Percentiles rank a stretch among this genome's conserved stretches.
Conservation (phyloP, 1,284 basidiomycete genomes). For the Sutorius eximius region DNA sequence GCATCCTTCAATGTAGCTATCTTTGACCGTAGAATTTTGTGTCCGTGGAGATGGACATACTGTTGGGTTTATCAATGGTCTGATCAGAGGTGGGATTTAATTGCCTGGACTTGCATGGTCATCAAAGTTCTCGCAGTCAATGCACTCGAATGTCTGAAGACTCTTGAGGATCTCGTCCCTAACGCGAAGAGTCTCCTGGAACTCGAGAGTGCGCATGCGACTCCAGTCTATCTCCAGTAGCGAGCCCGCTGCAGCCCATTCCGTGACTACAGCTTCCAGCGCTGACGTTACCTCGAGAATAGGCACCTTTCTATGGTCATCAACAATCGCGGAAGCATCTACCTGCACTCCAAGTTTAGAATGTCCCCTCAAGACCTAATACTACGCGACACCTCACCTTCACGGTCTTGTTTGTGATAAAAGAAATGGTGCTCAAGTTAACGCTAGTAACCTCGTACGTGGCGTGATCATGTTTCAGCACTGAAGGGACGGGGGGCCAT, state of each 20-base stretch:
- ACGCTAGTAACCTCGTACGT: constrained; percentile 74
- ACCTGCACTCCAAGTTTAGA: constrained; percentile 46
- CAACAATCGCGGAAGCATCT: constrained; percentile 68
- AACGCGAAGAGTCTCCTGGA: constrained; percentile 78
- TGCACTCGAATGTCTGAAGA: constrained; percentile 50
- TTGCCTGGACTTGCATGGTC: constrained; percentile 31
- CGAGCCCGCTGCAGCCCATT: constrained; percentile 50
- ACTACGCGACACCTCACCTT: constrained; percentile 55
- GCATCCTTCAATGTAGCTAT: constrained; percentile 77
- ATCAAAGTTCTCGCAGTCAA: constrained; percentile 63
- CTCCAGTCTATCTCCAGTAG: constrained; percentile 86
- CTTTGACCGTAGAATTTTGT: constrained; percentile 71
- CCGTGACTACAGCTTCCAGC: constrained; percentile 52
- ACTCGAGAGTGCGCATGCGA: constrained; percentile 83
- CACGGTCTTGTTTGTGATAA: constrained; percentile 70
- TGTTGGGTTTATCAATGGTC: constrained; percentile 35
- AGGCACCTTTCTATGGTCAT: constrained; percentile 60
- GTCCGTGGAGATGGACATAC: constrained; percentile 76
- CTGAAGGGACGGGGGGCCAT: constrained; percentile 66
- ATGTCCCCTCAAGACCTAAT: neutral
- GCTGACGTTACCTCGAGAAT: constrained; percentile 54
- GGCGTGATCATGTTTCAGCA: constrained; percentile 50
- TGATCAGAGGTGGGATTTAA: neutral
- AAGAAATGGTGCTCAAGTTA: constrained; percentile 71
- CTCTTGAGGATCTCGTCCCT: constrained; percentile 54